Percentiles rank a stretch among this genome's conserved stretches.
phyloP scores from a whole-genome alignment of 371 early-diverging fungal species.

The Choanephora cucurbitarum region DNA sequence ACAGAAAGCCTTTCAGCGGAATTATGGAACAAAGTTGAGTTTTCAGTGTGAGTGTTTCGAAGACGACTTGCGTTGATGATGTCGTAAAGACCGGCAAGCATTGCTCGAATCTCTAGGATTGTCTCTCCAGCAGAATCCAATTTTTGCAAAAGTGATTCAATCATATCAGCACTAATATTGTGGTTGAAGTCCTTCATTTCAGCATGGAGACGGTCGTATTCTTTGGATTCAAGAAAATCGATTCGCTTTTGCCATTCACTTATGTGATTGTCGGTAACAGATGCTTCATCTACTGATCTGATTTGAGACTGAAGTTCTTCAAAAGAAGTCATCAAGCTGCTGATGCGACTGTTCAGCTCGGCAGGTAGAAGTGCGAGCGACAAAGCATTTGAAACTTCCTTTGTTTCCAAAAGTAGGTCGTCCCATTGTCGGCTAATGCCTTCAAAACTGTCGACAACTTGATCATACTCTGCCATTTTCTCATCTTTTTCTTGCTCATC shows the following conservation, averaged over 20 bases:
- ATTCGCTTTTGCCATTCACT: constrained; percentile 42
- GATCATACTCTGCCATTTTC: constrained; percentile 19
- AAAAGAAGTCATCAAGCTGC: constrained; percentile 21
- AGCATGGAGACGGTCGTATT: constrained; percentile 29
- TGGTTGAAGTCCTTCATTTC: constrained; percentile 17
- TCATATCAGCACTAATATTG: constrained; percentile 18
- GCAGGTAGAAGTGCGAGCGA: constrained; percentile 32
- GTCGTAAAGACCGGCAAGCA: constrained; percentile 39
- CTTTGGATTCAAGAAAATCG: constrained; percentile 33
- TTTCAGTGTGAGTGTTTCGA: constrained; percentile 44
- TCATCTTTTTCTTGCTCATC: constrained; percentile 24
- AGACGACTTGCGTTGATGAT: constrained; percentile 42
- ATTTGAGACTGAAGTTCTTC: constrained; percentile 23
- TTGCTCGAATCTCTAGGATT: constrained; percentile 30
- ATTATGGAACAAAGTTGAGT: constrained; percentile 20
- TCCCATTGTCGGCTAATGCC: constrained; percentile 29
- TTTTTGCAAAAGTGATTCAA: constrained; percentile 21
- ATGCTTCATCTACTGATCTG: constrained; percentile 13
- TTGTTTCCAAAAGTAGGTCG: constrained; percentile 25
- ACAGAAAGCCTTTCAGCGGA: constrained; percentile 10
- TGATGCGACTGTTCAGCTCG: constrained; percentile 27
- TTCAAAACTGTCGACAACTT: constrained; percentile 16
- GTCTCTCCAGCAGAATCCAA: constrained; percentile 38
- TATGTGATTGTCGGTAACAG: constrained; percentile 35
- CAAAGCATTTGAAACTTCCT: constrained; percentile 19